Evolutionary conservation across 2,329 filamentous ascomycete genomes (phyloP).

Genomic region (Diaporthe citri): DNA sequence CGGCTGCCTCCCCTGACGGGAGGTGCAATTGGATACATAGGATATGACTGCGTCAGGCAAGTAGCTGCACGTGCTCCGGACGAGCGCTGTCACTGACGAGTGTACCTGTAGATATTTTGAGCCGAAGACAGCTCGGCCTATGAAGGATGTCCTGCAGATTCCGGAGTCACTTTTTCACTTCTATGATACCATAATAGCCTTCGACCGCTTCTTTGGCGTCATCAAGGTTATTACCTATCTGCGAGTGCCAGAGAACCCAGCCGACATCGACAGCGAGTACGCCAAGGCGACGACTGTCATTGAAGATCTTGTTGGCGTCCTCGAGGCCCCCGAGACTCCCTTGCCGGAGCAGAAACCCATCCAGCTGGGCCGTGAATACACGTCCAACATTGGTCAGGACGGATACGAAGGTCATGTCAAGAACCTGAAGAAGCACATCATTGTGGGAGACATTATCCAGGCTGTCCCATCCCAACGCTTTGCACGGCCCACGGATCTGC

Average conservation of each 20-base stretch:
- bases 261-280: slow-evolving; percentile 77
- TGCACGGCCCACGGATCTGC: slow-evolving; percentile 87
- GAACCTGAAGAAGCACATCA: slow-evolving; percentile 89
- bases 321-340: slow-evolving; percentile 81
- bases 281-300: slow-evolving; percentile 74
- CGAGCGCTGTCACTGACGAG: slow-evolving; percentile 8
- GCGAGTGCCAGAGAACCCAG: slow-evolving; percentile 65
- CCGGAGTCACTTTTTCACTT: slow-evolving; percentile 98
- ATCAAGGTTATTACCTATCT: slow-evolving; percentile 96
- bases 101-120: slow-evolving; percentile 79
- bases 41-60: slow-evolving; percentile 90
- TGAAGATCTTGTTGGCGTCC: slow-evolving; percentile 74
- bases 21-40: slow-evolving; percentile 95
- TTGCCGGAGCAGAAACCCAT: slow-evolving; percentile 83
- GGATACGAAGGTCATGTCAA: slow-evolving; percentile 95
- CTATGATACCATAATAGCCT: slow-evolving; percentile 92
- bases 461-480: slow-evolving; percentile 96
- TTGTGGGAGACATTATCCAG: slow-evolving; percentile 94
- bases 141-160: slow-evolving; percentile 89
- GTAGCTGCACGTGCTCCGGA: background rate
- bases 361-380: slow-evolving; percentile 80
- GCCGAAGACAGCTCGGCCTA: slow-evolving; percentile 89
- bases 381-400: slow-evolving; percentile 88
- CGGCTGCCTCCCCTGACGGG: slow-evolving; percentile 88
- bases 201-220: slow-evolving; percentile 94